Evolutionary conservation across 2,329 filamentous ascomycete genomes (phyloP).

Genomic region (Epichloe baconii): DNA sequence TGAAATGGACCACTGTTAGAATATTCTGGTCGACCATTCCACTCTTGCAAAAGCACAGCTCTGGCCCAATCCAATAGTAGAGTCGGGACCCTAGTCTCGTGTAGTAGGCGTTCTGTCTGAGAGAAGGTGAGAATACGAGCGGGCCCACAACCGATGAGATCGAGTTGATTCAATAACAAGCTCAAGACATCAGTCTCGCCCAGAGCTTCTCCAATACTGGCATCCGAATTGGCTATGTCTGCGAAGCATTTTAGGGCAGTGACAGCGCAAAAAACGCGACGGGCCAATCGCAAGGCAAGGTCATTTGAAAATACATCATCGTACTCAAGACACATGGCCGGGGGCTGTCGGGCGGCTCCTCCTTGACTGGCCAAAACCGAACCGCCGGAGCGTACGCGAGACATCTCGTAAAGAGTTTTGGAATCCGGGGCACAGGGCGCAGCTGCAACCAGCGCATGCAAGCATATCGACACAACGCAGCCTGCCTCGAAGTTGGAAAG

Average conservation of each 20-base stretch:
- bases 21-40: constrained; percentile 64
- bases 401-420: constrained; percentile 43
- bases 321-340: constrained; percentile 42
- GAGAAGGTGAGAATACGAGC: constrained; percentile 35
- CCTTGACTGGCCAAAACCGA: constrained; percentile 34
- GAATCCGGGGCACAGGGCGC: constrained; percentile 37
- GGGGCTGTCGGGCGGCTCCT: constrained; percentile 31
- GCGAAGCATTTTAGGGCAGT: constrained; percentile 37
- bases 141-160: constrained; percentile 33
- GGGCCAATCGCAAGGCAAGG: constrained; percentile 44
- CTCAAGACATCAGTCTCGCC: constrained; percentile 31
- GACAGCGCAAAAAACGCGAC: constrained; percentile 45
- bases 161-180: constrained; percentile 38
- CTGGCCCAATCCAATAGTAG: constrained; percentile 59
- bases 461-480: constrained; percentile 43
- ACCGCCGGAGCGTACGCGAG: constrained; percentile 43
- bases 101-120: constrained; percentile 36
- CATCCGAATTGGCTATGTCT: constrained; percentile 26
- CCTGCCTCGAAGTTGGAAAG: constrained; percentile 36
- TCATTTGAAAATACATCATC: constrained; percentile 51
- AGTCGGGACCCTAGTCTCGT: constrained; percentile 43
- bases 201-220: constrained; percentile 17
- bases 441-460: constrained; percentile 48
- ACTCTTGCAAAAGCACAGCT: constrained; percentile 62
- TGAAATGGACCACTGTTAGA: constrained; percentile 59